A percentile compares a stretch with the other conserved stretches of the same genome.
Evolutionary conservation across 495 filamentous ascomycete genomes (phyloP).

Genomic region (Aspergillus saccharolyticus): DNA sequence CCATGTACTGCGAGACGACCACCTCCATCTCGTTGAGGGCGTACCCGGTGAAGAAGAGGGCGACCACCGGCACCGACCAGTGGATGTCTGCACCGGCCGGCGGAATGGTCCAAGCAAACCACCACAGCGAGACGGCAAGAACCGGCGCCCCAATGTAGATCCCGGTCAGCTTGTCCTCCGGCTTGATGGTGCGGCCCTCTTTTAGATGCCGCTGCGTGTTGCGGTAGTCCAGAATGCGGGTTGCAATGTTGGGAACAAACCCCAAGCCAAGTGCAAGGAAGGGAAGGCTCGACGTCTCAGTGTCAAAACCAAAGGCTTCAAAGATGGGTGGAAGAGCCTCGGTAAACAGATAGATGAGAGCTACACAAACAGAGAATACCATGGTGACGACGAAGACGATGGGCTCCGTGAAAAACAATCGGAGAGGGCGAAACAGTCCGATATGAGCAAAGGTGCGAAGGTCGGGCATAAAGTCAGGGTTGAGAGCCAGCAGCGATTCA

Average conservation of each 20-base stretch:
- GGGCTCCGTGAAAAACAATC: slow-evolving; percentile 40
- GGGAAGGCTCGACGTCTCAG: slow-evolving; percentile 34
- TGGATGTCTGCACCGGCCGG: slow-evolving; percentile 24
- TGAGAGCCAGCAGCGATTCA: slow-evolving; percentile 25
- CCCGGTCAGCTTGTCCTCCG: slow-evolving; percentile 48
- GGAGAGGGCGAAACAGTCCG: slow-evolving; percentile 31
- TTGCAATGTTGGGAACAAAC: slow-evolving; percentile 35
- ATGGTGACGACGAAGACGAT: slow-evolving; percentile 28
- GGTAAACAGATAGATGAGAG: slow-evolving; percentile 28
- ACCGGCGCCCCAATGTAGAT: slow-evolving; percentile 43
- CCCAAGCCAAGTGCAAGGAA: slow-evolving; percentile 45
- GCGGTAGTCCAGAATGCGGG: slow-evolving; percentile 38
- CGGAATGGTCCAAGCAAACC: slow-evolving; percentile 51
- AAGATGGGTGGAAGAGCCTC: slow-evolving; percentile 46
- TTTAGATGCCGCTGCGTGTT: slow-evolving; percentile 24
- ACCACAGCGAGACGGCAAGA: slow-evolving; percentile 43
- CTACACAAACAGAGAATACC: slow-evolving; percentile 9
- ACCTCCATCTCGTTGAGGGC: slow-evolving; percentile 47
- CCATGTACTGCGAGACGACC: slow-evolving; percentile 47
- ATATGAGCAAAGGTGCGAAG: slow-evolving; percentile 24
- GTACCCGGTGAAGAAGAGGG: slow-evolving; percentile 45
- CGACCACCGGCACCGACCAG: slow-evolving; percentile 41
- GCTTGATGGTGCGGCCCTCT: slow-evolving; percentile 25
- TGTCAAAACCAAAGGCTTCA: slow-evolving; percentile 34
- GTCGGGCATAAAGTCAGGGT: slow-evolving; percentile 30